Conservation (phyloP, 352 stramenopile genomes). For the Thraustochytrium striatum region DNA sequence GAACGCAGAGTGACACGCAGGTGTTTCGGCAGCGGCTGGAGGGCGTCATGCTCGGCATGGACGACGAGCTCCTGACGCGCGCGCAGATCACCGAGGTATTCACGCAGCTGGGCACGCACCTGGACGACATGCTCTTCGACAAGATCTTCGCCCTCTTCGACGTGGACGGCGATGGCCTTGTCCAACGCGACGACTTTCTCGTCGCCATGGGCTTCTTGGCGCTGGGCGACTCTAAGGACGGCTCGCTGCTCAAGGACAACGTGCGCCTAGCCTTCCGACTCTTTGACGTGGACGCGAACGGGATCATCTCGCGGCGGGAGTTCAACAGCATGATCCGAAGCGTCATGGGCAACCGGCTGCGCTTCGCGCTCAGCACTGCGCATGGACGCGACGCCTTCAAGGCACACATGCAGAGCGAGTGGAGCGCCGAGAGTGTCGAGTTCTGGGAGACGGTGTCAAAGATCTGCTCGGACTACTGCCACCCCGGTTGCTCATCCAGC, state of each 20-base stretch:
- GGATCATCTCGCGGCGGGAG: background rate
- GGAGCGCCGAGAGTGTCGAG: slow-evolving; percentile 18
- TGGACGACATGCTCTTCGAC: slow-evolving; percentile 37
- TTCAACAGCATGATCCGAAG: slow-evolving; percentile 18
- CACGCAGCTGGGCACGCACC: too few species aligned
- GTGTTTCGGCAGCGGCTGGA: too few species aligned
- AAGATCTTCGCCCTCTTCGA: slow-evolving; percentile 47
- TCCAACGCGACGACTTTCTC: slow-evolving; percentile 20
- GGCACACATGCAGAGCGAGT: slow-evolving; percentile 39
- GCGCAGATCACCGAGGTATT: too few species aligned
- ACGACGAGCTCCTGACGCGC: too few species aligned
- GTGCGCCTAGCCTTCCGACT: slow-evolving; percentile 28
- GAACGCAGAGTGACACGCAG: too few species aligned
- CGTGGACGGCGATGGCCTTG: background rate
- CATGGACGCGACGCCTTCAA: slow-evolving; percentile 15
- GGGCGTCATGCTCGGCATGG: too few species aligned
- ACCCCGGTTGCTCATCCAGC: too few species aligned
- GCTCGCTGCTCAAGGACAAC: background rate
- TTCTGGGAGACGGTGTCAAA: slow-evolving; percentile 19
- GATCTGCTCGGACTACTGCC: slow-evolving; percentile 12
- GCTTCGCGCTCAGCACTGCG: slow-evolving; percentile 7
- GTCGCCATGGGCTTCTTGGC: slow-evolving; percentile 13
- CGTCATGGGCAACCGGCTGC: slow-evolving; percentile 18
- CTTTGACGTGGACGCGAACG: slow-evolving; percentile 36
- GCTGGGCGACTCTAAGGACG: background rate